These are phyloP conservation scores for Russula brevipes DNA, from an alignment of 768 basidiomycete species.

Conservation along the genomic window DNA sequence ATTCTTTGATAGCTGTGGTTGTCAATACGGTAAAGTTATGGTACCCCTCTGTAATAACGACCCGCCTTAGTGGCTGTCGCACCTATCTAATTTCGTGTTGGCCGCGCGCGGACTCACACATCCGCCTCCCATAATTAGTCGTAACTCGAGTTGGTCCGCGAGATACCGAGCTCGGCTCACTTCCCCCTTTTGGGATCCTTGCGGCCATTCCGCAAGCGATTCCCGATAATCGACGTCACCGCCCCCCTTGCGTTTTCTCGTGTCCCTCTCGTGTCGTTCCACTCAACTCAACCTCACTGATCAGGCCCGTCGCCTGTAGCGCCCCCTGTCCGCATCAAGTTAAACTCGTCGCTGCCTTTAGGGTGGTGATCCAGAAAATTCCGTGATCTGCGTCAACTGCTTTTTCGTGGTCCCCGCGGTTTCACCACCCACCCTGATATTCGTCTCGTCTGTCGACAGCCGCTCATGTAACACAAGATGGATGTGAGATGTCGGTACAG, in stretches of 20 bases:
- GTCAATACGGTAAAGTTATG: background rate
- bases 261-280: constrained; percentile 14
- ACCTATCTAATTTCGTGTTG: constrained; percentile 21
- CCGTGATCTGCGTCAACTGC: constrained; percentile 19
- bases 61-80: constrained; percentile 15
- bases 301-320: constrained; percentile 11
- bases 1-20: constrained; percentile 10
- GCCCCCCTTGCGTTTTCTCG: constrained; percentile 17
- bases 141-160: constrained; percentile 10
- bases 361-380: constrained; percentile 16
- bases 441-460: constrained; percentile 1
- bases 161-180: constrained; percentile 19
- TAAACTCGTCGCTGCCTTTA: constrained; percentile 22
- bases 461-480: background rate
- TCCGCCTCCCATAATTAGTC: constrained; percentile 21
- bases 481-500: constrained; percentile 9
- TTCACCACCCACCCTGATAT: constrained; percentile 14
- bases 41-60: background rate
- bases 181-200: constrained; percentile 12
- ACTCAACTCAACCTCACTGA: background rate
- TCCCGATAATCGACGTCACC: constrained; percentile 25
- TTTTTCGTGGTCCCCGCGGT: constrained; percentile 15
- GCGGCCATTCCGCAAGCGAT: constrained; percentile 15
- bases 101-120: constrained; percentile 14
- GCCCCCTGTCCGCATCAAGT: constrained; percentile 23